Base-by-base conservation (phyloP, 345 rosid species). In the Lepidium didymum region DNA sequence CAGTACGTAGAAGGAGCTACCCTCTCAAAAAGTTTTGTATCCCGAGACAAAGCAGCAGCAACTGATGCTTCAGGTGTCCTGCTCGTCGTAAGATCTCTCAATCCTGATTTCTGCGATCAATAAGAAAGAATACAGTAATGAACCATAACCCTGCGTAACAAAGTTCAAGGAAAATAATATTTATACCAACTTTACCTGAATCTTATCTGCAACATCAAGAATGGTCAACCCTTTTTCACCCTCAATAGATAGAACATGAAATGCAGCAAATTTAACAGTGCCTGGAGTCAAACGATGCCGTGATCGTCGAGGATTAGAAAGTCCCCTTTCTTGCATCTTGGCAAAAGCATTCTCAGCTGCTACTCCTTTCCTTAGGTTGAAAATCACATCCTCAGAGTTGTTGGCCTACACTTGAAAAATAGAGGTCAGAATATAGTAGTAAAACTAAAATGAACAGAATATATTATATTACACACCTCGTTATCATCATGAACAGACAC, bases 1-100 rank as follows among this genome's bases (percentile, higher is more conserved):
- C 96, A 92, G 55, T 92, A 92, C 1, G 94, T 92, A 38, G 96
- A 92, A 38, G 98, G 98, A 78, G 98, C 98, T 43, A 84, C 87
- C 77, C 98, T 87, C 84, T 89, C 94, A 40, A 92, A 92, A 46
- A 92, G 89, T 76, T 92, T 92, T 50, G 94, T 76, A 74, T 92
- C 96, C 37, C 98, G 87, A 33, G 98, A 89, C 84, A 92, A 76
- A 14, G 98, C 96, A 83, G 94, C 98, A 76, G 94, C 83, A 68
- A 92, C 85, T 9, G 96, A 92, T 42, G 98, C 96, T 85, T 92
- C 96, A n/a, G 96, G 98, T 44, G 94, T 92, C 84, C 85, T 89
- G 80, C 98, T 92, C 2, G 94, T 84, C 13, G 94, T 82, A 70
- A 92, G 87, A 83, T 92, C 96, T 76, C 98, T 82, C 72, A 92